Conservation (phyloP, 805 yeast genomes). For the Lipomyces spencermartinsiae region DNA sequence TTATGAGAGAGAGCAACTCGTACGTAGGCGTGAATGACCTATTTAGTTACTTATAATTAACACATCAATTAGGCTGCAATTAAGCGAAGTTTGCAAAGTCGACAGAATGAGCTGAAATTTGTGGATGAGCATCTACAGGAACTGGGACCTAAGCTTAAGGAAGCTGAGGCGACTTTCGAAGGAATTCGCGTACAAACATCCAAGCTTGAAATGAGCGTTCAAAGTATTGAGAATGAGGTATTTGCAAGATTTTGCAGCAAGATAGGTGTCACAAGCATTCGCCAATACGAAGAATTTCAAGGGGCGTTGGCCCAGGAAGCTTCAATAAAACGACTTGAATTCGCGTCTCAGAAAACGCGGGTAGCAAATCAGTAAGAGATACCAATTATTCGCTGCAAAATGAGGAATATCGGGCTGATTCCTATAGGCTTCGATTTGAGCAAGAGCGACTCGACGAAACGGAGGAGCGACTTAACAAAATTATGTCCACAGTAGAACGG, state of each 20-base stretch:
- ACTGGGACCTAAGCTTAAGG: constrained; percentile 52
- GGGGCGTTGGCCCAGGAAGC: constrained; percentile 50
- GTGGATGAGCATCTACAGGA: constrained; percentile 42
- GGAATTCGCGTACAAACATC: constrained; percentile 45
- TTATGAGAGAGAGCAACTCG: constrained; percentile 43
- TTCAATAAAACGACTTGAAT: constrained; percentile 63
- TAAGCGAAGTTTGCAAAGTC: constrained; percentile 42
- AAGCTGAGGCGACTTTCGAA: constrained; percentile 42
- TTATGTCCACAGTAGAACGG: constrained; percentile 45
- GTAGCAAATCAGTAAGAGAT: constrained; percentile 58
- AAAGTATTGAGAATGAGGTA: constrained; percentile 39
- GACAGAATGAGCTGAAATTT: constrained; percentile 40
- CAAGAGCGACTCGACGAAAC: constrained; percentile 63
- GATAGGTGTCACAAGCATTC: constrained; percentile 61
- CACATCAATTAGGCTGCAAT: constrained; percentile 17
- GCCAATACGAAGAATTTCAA: constrained; percentile 73
- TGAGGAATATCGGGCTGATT: neutral
- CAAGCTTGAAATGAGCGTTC: constrained; percentile 50
- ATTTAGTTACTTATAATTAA: neutral
- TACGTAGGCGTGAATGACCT: constrained; percentile 29
- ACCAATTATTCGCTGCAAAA: neutral
- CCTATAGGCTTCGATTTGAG: constrained; percentile 59
- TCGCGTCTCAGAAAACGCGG: constrained; percentile 64
- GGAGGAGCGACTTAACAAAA: constrained; percentile 51
- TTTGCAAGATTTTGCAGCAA: constrained; percentile 59